A percentile compares a stretch with the other conserved stretches of the same genome.
These are phyloP conservation scores for Mycena vulgaris DNA, from an alignment of 768 basidiomycete genomes.

Conservation along the genomic window DNA sequence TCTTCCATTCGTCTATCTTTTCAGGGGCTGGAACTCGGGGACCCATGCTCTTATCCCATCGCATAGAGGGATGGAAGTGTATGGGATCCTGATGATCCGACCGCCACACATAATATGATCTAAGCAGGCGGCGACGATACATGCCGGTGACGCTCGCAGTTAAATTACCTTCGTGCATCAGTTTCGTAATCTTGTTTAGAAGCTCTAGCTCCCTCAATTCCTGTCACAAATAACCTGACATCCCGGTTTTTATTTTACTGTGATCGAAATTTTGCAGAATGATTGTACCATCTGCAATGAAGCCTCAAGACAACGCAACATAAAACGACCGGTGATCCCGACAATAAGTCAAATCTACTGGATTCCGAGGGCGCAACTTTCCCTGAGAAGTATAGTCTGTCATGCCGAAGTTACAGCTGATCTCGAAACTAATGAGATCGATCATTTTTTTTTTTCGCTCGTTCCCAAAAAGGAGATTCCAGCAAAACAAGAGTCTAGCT, in stretches of 20 bases:
- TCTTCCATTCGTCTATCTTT: neutral
- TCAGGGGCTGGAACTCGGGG: neutral
- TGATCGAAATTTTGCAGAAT: neutral
- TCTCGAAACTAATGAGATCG: neutral
- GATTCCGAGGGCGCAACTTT: neutral
- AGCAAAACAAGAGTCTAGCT: too few species aligned
- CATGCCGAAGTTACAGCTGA: neutral
- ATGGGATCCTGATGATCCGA: neutral
- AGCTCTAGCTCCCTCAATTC: neutral
- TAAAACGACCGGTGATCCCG: neutral
- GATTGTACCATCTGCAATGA: neutral
- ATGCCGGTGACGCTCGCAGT: neutral
- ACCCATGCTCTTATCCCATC: neutral
- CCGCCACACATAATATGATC: neutral
- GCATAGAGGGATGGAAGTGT: neutral
- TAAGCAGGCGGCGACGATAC: neutral
- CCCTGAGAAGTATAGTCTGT: conserved; percentile 1
- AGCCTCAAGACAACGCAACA: neutral
- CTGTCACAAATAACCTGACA: neutral
- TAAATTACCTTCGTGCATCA: neutral
- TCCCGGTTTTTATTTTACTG: neutral
- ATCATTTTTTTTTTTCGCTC: too few species aligned
- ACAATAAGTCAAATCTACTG: neutral
- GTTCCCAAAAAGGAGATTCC: too few species aligned
- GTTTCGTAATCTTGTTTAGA: neutral